Evolutionary conservation across 768 basidiomycete genomes (phyloP), one percentile per base, ranked within the genome.

Genomic region (Cubamyces sp.): DNA sequence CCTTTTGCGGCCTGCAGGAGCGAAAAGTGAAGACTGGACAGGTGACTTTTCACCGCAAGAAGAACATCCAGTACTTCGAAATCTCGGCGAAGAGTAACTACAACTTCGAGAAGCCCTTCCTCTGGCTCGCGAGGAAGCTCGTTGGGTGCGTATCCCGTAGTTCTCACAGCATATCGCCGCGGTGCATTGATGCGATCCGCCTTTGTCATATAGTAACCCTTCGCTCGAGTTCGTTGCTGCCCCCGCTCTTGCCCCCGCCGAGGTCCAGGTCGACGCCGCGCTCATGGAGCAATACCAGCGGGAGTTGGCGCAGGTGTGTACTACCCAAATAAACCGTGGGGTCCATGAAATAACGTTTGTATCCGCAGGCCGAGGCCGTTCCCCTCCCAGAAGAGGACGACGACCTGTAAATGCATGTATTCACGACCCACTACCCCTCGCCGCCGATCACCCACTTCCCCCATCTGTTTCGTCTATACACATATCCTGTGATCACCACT

Each of bases 41-140:
- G 45, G 97, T 99, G 64, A 99, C 97, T 47, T 99, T 99, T 90
- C 97, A 98, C 84, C 86, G 97, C 74, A 99, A 99, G 92, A 99
- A 99, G 86, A 98, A 96, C 79, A 85, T 99, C 54, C 97, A 98
- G 75, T 99, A 99, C 82, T 99, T 96, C 75, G 97, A 99, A 74
- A 98, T 99, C 69, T 98, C 97, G 0, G 97, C 97, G 56, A 99
- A 99, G 80, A 98, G 96, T 48, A 99, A 99, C 84, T 99, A 98
- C 78, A 99, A 99, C 84, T 98, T 98, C 74, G 97, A 99, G 80
- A 98, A 98, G 77, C 97, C 97, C 52, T 98, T 99, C 93, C 85
- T 99, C 66, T 98, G 97, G 97, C 84, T 98, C 75, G 96, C 94
- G 61, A 87, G 94, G 81, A 99, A 98, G 81, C 84, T 99, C 65